A percentile compares a stretch with the other conserved stretches of the same genome.
Evolutionary conservation across 306 rosid genomes (phyloP).

Genomic region (Pueraria montana): DNA sequence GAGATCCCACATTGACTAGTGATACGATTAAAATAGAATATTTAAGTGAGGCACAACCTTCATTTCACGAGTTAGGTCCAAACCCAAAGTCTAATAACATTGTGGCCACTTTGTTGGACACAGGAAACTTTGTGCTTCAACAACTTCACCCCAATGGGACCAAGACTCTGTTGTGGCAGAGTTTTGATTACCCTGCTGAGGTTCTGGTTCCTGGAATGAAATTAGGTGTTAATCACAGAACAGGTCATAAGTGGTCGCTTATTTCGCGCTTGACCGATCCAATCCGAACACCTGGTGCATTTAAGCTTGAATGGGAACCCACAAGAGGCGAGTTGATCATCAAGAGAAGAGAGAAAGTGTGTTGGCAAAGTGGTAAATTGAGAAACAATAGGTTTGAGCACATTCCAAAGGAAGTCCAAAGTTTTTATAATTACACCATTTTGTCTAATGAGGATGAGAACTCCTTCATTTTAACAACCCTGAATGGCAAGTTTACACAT

Average conservation of each 20-base stretch:
- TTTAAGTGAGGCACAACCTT: no score
- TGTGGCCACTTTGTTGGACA: constrained; percentile 12
- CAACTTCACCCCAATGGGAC: constrained; percentile 21
- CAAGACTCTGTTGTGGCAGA: constrained; percentile 5
- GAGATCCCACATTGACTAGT: no score
- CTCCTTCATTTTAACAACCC: not conserved
- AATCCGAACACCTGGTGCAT: not conserved
- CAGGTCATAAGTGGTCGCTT: not conserved
- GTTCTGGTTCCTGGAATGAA: not conserved
- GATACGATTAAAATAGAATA: no score
- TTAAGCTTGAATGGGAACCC: not conserved
- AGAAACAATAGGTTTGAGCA: not conserved
- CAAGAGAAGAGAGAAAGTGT: not conserved
- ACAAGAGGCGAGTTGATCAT: not conserved
- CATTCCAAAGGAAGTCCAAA: not conserved
- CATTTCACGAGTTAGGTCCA: not conserved
- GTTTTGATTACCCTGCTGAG: not conserved
- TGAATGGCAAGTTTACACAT: not conserved
- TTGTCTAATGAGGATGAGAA: not conserved
- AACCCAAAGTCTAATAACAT: not conserved
- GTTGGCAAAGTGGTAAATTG: not conserved
- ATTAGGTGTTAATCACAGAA: not conserved
- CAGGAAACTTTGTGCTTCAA: constrained; percentile 36
- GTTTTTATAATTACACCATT: not conserved
- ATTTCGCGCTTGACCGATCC: not conserved